phyloP scores from a whole-genome alignment of 139 green algal genomes.

The Chlorella vulgaris region DNA sequence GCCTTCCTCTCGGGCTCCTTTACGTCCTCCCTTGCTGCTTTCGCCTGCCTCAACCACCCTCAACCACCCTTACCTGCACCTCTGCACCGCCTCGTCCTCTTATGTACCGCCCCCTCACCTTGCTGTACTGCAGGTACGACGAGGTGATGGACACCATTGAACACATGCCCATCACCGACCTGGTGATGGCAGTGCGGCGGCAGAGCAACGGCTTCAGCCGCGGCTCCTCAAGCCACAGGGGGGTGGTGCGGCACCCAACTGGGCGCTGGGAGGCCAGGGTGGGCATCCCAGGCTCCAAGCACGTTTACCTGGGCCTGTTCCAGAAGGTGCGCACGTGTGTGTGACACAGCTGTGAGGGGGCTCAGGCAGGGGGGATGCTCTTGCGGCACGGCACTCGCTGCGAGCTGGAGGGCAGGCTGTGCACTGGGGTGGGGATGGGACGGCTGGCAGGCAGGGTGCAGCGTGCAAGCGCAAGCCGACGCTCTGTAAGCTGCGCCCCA shows the following conservation, averaged over 20 bases:
- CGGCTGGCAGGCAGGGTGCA: too few relatives aligned
- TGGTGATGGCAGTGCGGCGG: conserved; percentile 86
- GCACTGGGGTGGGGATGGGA: too few relatives aligned
- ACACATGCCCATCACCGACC: conserved; percentile 83
- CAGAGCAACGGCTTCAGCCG: conserved; percentile 87
- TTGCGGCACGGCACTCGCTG: too few relatives aligned
- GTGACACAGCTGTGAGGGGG: conserved; percentile 44
- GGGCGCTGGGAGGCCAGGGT: conserved; percentile 89
- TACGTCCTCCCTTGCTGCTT: too few relatives aligned
- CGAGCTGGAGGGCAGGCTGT: too few relatives aligned
- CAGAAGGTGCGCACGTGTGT: conserved; percentile 42
- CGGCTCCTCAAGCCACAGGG: conserved; percentile 76
- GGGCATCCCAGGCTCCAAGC: conserved; percentile 85
- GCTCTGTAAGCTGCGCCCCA: not conserved
- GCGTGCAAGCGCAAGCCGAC: not conserved
- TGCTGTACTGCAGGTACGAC: conserved; percentile 68
- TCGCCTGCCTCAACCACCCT: too few relatives aligned
- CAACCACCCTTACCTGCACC: too few relatives aligned
- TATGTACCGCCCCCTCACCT: too few relatives aligned
- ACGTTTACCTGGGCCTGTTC: conserved; percentile 89
- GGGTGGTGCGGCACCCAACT: conserved; percentile 84
- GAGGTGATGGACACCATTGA: conserved; percentile 77
- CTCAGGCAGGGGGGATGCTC: too few relatives aligned
- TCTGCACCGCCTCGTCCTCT: too few relatives aligned
- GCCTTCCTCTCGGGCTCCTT: too few relatives aligned